These are phyloP conservation scores for Sesbania bispinosa DNA, from an alignment of 306 rosid species.

Conservation along the genomic window DNA sequence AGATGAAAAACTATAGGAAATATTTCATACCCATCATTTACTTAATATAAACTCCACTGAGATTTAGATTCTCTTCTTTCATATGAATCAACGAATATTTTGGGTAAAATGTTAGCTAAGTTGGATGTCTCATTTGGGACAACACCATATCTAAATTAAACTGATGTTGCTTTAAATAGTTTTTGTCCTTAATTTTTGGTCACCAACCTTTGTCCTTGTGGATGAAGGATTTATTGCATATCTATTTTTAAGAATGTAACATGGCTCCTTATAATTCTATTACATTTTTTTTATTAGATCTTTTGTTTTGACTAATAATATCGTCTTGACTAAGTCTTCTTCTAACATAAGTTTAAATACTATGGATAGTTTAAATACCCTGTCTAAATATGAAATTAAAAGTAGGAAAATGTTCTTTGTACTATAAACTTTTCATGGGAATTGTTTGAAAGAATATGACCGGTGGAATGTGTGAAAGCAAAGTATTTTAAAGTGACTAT, in stretches of 20 bases:
- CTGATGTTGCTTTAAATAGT: background rate
- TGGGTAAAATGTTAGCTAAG: constrained; percentile 9
- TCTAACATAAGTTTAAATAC: no score
- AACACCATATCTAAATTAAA: constrained; percentile 12
- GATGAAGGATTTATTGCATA: background rate
- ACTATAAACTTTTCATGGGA: no score
- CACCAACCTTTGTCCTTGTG: background rate
- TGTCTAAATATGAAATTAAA: no score
- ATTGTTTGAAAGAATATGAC: no score
- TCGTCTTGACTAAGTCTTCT: background rate
- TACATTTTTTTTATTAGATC: background rate
- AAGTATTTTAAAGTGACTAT: no score
- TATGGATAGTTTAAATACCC: no score
- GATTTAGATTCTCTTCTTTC: constrained; percentile 11
- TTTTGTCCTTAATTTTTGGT: background rate
- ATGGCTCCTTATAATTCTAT: no score
- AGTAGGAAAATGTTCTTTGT: no score
- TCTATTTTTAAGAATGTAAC: no score
- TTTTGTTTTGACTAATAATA: background rate
- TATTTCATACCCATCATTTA: background rate
- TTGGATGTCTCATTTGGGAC: background rate
- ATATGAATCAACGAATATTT: background rate
- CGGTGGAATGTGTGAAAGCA: no score
- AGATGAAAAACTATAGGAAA: background rate
- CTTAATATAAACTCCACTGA: constrained; percentile 14